These are phyloP conservation scores for Neoscytalidium dimidiatum DNA, from an alignment of 2,329 filamentous ascomycete species.

Conservation along the genomic window DNA sequence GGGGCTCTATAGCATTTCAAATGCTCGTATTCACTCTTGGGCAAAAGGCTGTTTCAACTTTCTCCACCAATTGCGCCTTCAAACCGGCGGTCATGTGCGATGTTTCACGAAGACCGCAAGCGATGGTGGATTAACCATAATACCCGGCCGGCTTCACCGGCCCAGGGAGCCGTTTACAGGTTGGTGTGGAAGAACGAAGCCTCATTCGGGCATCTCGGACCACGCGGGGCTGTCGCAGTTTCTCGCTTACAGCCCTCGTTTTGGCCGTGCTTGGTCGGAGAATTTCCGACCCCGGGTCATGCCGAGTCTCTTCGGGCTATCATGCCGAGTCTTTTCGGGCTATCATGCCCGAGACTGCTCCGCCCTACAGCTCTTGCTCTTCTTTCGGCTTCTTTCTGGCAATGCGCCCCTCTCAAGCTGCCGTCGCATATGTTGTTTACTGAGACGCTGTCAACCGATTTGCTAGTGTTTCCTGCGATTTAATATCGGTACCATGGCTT, in stretches of 20 bases:
- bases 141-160: background rate
- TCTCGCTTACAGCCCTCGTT: background rate
- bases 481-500: too few species aligned
- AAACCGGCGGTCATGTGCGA: background rate
- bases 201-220: background rate
- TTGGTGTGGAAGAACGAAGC: background rate
- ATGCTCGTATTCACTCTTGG: background rate
- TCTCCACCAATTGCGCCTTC: constrained; percentile 13
- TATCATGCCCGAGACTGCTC: background rate
- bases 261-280: background rate
- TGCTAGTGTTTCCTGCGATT: too few species aligned
- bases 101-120: background rate
- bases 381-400: too few species aligned
- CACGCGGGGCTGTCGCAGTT: background rate
- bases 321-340: background rate
- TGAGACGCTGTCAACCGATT: too few species aligned
- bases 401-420: too few species aligned
- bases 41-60: constrained; percentile 3
- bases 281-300: background rate
- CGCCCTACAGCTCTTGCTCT: background rate
- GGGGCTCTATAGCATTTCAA: background rate
- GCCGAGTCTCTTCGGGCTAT: background rate
- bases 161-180: background rate
- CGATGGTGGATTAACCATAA: constrained; percentile 1
- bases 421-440: too few species aligned